These are phyloP conservation scores for Chimonanthus salicifolius DNA, from an alignment of 164 flowering plant genomes.

Conservation along the genomic window DNA sequence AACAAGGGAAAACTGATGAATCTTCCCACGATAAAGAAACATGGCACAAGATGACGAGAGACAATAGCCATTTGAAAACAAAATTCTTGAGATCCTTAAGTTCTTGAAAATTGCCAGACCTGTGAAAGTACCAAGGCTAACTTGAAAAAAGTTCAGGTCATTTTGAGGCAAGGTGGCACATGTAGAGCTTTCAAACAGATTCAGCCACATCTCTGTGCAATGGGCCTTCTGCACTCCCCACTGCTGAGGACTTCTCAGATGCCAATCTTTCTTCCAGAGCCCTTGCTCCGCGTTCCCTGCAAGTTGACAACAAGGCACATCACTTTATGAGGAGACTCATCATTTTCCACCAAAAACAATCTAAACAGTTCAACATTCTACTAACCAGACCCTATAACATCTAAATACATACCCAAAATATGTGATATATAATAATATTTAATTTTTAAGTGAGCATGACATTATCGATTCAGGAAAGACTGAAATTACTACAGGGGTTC, in stretches of 20 bases:
- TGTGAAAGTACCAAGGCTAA: not conserved
- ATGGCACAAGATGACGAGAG: not conserved
- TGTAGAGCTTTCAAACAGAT: slow-evolving; percentile 42
- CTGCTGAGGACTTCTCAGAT: slow-evolving; percentile 45
- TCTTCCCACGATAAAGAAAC: not conserved
- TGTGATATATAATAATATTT: too few relatives aligned
- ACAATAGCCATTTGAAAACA: not conserved
- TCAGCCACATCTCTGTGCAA: slow-evolving; percentile 42
- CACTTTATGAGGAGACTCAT: not conserved
- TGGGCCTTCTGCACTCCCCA: slow-evolving; percentile 35
- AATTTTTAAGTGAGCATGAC: too few relatives aligned
- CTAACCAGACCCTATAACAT: not conserved
- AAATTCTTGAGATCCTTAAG: not conserved
- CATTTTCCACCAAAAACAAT: not conserved
- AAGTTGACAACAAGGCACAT: slow-evolving; percentile 4
- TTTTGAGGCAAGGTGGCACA: not conserved
- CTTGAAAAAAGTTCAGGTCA: not conserved
- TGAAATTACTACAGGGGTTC: too few relatives aligned
- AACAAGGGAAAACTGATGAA: not conserved
- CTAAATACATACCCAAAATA: too few relatives aligned
- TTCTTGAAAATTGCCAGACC: not conserved
- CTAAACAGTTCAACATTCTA: too few relatives aligned
- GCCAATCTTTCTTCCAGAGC: slow-evolving; percentile 94
- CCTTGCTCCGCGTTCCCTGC: slow-evolving; percentile 90
- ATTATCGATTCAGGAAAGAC: too few relatives aligned